Evolutionary conservation across 2,329 filamentous ascomycete genomes (phyloP).

Genomic region (Trichoderma gracile): DNA sequence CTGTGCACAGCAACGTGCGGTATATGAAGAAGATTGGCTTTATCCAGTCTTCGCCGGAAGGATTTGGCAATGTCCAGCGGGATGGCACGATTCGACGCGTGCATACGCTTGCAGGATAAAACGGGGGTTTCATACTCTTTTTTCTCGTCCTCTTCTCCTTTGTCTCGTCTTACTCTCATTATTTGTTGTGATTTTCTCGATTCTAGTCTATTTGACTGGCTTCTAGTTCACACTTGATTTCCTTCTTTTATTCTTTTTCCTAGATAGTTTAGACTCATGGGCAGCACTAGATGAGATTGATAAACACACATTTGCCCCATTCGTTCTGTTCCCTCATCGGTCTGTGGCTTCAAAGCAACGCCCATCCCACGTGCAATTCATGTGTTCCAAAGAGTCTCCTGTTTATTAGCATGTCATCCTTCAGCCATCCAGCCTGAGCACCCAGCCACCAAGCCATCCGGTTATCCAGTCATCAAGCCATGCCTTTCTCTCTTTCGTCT

Average conservation of each 20-base stretch:
- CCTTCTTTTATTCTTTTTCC: background rate
- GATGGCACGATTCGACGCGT: constrained; percentile 12
- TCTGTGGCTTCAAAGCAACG: no score
- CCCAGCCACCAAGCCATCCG: no score
- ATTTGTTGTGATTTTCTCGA: background rate
- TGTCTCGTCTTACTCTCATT: background rate
- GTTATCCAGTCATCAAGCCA: no score
- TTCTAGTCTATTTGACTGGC: background rate
- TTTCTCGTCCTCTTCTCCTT: background rate
- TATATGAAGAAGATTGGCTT: constrained; percentile 27
- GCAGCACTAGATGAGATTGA: background rate
- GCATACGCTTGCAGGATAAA: background rate
- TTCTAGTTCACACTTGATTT: background rate
- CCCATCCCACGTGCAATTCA: no score
- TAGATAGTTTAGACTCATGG: background rate
- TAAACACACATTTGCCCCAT: background rate
- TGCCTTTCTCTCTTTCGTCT: background rate
- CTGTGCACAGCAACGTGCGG: constrained; percentile 25
- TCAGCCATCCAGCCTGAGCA: no score
- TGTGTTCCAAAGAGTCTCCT: no score
- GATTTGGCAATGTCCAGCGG: constrained; percentile 12
- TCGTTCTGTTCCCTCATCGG: no score
- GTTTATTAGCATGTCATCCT: no score
- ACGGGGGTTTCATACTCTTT: background rate
- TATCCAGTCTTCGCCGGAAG: constrained; percentile 42